Conservation (phyloP, 1,139 yeast species). For the Yamadazyma epiphylla region DNA sequence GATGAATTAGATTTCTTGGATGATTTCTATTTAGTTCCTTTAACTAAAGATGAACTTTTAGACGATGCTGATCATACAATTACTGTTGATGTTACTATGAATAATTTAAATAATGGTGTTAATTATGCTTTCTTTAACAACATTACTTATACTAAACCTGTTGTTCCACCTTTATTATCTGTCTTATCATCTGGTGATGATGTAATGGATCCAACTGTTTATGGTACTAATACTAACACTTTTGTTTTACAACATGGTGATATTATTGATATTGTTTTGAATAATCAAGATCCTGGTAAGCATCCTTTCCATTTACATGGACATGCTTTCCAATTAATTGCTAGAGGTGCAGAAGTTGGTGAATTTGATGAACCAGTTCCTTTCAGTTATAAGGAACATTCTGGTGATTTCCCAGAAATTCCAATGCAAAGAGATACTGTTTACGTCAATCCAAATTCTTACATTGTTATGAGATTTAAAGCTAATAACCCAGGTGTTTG, state of each 20-base stretch:
- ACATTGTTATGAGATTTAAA: slow-evolving; percentile 60
- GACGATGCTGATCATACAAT: slow-evolving; percentile 62
- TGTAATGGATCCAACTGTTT: slow-evolving; percentile 47
- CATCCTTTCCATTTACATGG: slow-evolving; percentile 97
- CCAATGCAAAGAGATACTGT: slow-evolving; percentile 69
- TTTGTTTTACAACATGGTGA: slow-evolving; percentile 60
- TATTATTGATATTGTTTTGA: slow-evolving; percentile 66
- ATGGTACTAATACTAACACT: slow-evolving; percentile 66
- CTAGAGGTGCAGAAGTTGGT: slow-evolving; percentile 50
- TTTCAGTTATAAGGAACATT: slow-evolving; percentile 45
- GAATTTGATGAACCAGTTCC: slow-evolving; percentile 53
- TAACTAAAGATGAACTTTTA: slow-evolving; percentile 32
- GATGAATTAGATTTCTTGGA: slow-evolving; percentile 34
- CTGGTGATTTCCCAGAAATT: slow-evolving; percentile 48
- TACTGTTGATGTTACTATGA: slow-evolving; percentile 59
- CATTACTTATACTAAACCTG: slow-evolving; percentile 58
- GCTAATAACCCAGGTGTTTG: slow-evolving; percentile 90
- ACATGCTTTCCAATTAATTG: slow-evolving; percentile 71
- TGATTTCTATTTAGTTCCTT: slow-evolving; percentile 55
- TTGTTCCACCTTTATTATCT: slow-evolving; percentile 61
- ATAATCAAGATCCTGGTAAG: slow-evolving; percentile 75
- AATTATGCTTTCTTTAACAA: slow-evolving; percentile 76
- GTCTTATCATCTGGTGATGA: slow-evolving; percentile 49
- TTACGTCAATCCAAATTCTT: slow-evolving; percentile 61
- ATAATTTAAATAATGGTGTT: slow-evolving; percentile 66